Evolutionary conservation across 2,329 filamentous ascomycete genomes (phyloP), one percentile per base, ranked within the genome.

Genomic region (Xenosphaeropsis pyriputrescens): DNA sequence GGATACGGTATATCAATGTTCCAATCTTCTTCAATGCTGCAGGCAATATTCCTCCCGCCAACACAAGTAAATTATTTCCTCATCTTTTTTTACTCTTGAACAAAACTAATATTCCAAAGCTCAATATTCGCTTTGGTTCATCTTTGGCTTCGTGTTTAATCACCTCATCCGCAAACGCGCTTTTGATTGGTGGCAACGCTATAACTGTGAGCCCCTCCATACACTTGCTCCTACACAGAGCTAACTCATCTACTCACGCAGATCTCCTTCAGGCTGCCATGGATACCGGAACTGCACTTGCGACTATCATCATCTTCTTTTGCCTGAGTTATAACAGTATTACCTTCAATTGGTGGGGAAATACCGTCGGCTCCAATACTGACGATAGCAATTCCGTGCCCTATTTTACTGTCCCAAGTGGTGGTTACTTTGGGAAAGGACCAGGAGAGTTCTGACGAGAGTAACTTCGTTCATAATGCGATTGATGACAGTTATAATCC

Each of bases 181-280:
- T 56, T 70, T 67, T 6, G 78, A 75, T 30, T 84, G 79, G 79
- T 84, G 79, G 79, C 61, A 79, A 57, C 74, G 77, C 54, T 84
- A 82, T 61, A 84, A 84, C 61, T 84, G 35, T 34, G 12, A 15
- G 16, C 29, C 29, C n/a, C 9, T 15, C 14, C 2, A 9, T 22
- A n/a, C 15, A 17, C 9, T 17, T 5, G 11, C 11, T 2, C 32
- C 31, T n/a, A 13, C n/a, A n/a, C 13, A 13, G 22, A 34, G 11
- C 30, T 38, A 33, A 38, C n/a, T 57, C 17, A 57, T 57, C 40
- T 55, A 55, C 35, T 52, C 18, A 8, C 50, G 0, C 43, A 84
- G 53, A 67, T 83, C 51, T 72, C 76, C 1, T 81, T 77, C 16
- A 79, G 57, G 4, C 79, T 0, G 79, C 74, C 1, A 61, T 85